Evolutionary conservation across 169 alveolate genomes (phyloP), one percentile per base, ranked within the genome.

Genomic region (Eimeria sp.): DNA sequence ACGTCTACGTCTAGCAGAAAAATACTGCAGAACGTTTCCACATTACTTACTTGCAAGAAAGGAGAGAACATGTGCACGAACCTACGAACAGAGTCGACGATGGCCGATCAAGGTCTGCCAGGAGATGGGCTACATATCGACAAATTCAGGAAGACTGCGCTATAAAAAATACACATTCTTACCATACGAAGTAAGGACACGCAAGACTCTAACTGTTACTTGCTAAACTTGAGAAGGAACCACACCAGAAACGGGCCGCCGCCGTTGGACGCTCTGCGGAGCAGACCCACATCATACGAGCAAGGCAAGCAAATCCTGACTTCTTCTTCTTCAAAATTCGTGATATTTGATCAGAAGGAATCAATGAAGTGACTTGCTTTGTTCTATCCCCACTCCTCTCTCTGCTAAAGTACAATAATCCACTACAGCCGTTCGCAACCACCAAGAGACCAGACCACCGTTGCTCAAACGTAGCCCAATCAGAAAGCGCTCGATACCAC

Each of bases 361-460:
- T 0, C n/a, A 70, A 30, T 30, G 22, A 13, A 0, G 51, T 14
- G 51, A 3, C n/a, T 5, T 67, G 76, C 18, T 13, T 67, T 9
- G 76, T 27, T 30, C 51, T 30, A 70, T 34, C 51, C 18, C 30
- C 80, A 67, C 47, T 67, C n/a, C 1, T 47, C 3, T 16, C 4
- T 6, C 25, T 16, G 51, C 80, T 34, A 30, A 25, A 14, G 9
- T 4, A 49, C 78, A 70, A 30, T 49, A 30, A 0, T n/a, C 49
- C 49, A 70, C 43, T 70, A 5, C 78, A 13, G n/a, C 5, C 6
- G 51, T 16, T 25, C 25, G 47, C 80, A 27, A 30, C 83, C 4
- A 14, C n/a, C 83, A 5, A 16, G 13, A 40, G 83, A 73, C 83
- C 83, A 40, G 83, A 73, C 83, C 83, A 73, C 83, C 83, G 54